Conservation (phyloP, 2,329 filamentous ascomycete species). For the Alternaria sp. region DNA sequence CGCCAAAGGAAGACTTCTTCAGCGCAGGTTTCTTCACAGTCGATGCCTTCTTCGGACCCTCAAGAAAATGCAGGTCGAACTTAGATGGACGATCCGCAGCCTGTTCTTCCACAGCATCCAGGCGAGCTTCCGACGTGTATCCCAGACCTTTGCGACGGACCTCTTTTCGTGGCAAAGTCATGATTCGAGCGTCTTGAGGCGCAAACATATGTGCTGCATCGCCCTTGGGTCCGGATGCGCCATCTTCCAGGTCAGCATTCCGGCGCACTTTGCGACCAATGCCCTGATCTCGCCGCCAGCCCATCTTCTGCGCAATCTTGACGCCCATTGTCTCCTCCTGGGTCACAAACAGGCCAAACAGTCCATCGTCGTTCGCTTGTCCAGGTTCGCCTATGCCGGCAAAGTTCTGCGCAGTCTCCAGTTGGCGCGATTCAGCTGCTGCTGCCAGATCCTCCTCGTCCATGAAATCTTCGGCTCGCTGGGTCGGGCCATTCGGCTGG, state of each 20-base stretch:
- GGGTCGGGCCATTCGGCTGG: constrained; percentile 59
- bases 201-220: constrained; percentile 75
- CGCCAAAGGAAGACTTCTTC: constrained; percentile 78
- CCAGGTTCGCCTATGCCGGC: constrained; percentile 74
- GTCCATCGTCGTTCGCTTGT: constrained; percentile 57
- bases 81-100: constrained; percentile 17
- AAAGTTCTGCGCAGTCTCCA: constrained; percentile 77
- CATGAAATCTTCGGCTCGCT: constrained; percentile 91
- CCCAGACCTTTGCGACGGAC: constrained; percentile 73
- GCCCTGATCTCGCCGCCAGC: constrained; percentile 93
- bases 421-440: constrained; percentile 75
- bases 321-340: constrained; percentile 85
- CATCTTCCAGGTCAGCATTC: constrained; percentile 70
- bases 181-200: constrained; percentile 77
- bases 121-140: constrained; percentile 64
- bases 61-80: constrained; percentile 33
- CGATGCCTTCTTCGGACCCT: constrained; percentile 22
- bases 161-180: constrained; percentile 68
- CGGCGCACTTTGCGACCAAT: constrained; percentile 86
- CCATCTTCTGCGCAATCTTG: constrained; percentile 87
- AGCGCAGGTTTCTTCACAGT: constrained; percentile 49
- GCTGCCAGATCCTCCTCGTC: constrained; percentile 94
- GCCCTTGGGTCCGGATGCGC: constrained; percentile 45
- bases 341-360: constrained; percentile 75
- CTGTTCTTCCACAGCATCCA: constrained; percentile 48